phyloP scores from a whole-genome alignment of 192 early-diverging fungal genomes.

The Dimargaris xerosporica region DNA sequence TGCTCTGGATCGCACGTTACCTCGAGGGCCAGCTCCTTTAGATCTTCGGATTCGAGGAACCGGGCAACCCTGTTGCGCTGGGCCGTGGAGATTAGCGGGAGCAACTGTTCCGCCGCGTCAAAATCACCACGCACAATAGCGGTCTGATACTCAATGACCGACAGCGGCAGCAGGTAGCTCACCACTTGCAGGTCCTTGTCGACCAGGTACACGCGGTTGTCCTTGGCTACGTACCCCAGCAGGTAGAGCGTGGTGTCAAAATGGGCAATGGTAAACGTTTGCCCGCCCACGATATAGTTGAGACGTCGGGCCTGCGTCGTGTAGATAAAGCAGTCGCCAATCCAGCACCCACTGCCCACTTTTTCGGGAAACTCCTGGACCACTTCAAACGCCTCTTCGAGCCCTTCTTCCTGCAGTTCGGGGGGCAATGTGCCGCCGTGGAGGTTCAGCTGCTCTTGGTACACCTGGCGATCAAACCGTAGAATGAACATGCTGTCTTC shows the following conservation, averaged over 20 bases:
- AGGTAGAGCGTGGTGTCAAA: slow-evolving; percentile 87
- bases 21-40: slow-evolving; percentile 82
- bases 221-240: slow-evolving; percentile 82
- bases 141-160: slow-evolving; percentile 97
- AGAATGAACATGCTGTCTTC: slow-evolving; percentile 91
- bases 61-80: slow-evolving; percentile 84
- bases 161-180: slow-evolving; percentile 80
- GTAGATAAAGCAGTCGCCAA: slow-evolving; percentile 99
- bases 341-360: slow-evolving; percentile 90
- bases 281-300: slow-evolving; percentile 86
- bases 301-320: slow-evolving; percentile 78
- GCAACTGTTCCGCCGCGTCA: slow-evolving; percentile 55
- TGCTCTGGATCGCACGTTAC: slow-evolving; percentile 93
- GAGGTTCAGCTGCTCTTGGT: slow-evolving; percentile 51
- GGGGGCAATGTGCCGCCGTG: slow-evolving; percentile 30
- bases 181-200: slow-evolving; percentile 89
- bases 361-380: slow-evolving; percentile 81
- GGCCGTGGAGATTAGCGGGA: slow-evolving; percentile 74
- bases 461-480: slow-evolving; percentile 79
- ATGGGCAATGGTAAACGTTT: slow-evolving; percentile 88
- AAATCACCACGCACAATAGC: slow-evolving; percentile 89
- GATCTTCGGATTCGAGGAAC: slow-evolving; percentile 87
- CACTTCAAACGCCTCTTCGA: slow-evolving; percentile 93
- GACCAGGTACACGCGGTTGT: slow-evolving; percentile 85
- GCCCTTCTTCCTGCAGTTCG: slow-evolving; percentile 72